phyloP scores from a whole-genome alignment of 1,139 yeast species.

The Saccharomycopsis hybrid region DNA sequence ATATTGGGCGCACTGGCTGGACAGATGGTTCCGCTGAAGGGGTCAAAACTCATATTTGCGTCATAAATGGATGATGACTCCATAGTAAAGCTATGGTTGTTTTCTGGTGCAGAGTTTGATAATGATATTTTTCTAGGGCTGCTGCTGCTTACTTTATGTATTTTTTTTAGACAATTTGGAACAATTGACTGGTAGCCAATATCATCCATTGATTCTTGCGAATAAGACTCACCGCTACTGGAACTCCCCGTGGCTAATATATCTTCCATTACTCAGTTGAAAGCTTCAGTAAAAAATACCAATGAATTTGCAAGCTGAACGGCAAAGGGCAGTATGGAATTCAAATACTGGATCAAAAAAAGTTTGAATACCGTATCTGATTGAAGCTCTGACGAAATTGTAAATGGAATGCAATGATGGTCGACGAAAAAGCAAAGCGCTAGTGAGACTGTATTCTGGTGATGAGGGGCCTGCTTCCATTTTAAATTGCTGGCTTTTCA shows the following conservation, averaged over 20 bases:
- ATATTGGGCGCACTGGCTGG: background rate
- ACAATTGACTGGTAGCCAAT: conserved; percentile 8
- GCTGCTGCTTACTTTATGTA: background rate
- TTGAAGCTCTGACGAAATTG: too few relatives aligned
- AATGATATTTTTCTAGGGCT: too few relatives aligned
- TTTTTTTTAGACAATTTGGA: conserved; percentile 13
- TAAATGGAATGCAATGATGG: too few relatives aligned
- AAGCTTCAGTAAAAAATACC: conserved; percentile 6
- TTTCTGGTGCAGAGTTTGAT: too few relatives aligned
- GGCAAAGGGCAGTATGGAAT: background rate
- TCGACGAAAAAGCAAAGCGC: too few relatives aligned
- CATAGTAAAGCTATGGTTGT: background rate
- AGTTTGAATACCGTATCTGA: too few relatives aligned
- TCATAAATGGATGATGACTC: conserved; percentile 1
- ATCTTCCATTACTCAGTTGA: background rate
- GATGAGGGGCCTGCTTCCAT: too few relatives aligned
- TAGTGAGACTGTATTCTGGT: too few relatives aligned
- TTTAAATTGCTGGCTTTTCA: too few relatives aligned
- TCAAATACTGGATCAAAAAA: background rate
- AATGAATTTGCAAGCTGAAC: conserved; percentile 1
- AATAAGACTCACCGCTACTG: conserved; percentile 10
- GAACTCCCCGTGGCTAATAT: background rate
- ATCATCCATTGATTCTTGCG: conserved; percentile 14
- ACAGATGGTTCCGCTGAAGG: conserved; percentile 3
- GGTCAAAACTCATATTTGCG: conserved; percentile 8